Conservation (phyloP, 257 asterid genomes). For the Phtheirospermum japonicum region DNA sequence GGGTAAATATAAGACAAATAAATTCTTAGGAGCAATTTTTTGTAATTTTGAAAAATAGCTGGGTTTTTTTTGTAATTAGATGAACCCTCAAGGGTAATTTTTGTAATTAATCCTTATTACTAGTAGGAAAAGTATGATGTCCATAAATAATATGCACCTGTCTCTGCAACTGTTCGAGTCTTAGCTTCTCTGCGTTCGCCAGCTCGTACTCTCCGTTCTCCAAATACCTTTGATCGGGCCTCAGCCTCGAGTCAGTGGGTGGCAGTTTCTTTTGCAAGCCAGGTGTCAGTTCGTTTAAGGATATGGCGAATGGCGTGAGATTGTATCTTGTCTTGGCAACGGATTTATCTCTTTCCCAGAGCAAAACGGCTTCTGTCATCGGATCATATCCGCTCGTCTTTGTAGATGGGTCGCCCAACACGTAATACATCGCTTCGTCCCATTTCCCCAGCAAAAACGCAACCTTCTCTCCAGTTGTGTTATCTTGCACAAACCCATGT, state of each 20-base stretch:
- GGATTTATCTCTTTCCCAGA: constrained; percentile 94
- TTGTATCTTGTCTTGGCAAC: constrained; percentile 83
- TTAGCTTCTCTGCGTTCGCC: constrained; percentile 93
- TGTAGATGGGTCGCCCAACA: constrained; percentile 84
- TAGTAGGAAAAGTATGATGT: too few relatives aligned
- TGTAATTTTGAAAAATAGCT: background rate
- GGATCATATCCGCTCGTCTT: constrained; percentile 98
- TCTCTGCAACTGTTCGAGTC: constrained; percentile 98
- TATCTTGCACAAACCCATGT: constrained; percentile 98
- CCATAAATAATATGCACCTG: constrained; percentile 62
- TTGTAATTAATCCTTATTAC: background rate
- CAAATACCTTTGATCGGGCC: constrained; percentile 97
- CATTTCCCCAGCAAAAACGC: constrained; percentile 92
- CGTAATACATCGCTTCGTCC: constrained; percentile 98
- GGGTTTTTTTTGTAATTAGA: background rate
- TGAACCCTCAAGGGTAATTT: background rate
- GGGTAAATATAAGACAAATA: background rate
- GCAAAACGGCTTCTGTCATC: constrained; percentile 83
- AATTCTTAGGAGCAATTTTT: background rate
- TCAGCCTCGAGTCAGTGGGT: constrained; percentile 89
- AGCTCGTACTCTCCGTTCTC: constrained; percentile 96
- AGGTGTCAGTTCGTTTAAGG: constrained; percentile 82
- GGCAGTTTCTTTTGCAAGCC: constrained; percentile 75
- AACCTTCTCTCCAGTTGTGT: constrained; percentile 89
- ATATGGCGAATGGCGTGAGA: constrained; percentile 90